These are phyloP conservation scores for Aspergillus tubingensis DNA, from an alignment of 2,329 filamentous ascomycete genomes.

Conservation along the genomic window DNA sequence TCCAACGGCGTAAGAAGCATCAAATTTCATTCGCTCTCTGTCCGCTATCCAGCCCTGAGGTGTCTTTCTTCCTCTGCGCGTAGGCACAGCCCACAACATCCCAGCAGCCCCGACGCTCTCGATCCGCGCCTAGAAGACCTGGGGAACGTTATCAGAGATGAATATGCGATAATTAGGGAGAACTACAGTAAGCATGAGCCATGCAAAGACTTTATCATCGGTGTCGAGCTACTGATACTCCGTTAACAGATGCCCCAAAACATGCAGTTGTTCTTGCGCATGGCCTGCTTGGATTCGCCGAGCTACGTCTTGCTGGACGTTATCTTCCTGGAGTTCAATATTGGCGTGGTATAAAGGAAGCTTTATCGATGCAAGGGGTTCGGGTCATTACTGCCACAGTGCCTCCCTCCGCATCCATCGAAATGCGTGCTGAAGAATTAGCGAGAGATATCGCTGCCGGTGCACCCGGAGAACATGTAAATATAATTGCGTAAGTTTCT, in stretches of 20 bases:
- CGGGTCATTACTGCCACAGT: conserved; percentile 64
- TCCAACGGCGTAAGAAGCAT: conserved; percentile 3
- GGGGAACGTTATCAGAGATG: conserved; percentile 59
- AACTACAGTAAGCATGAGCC: conserved; percentile 52
- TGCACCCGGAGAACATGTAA: conserved; percentile 60
- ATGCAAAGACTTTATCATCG: too few species aligned
- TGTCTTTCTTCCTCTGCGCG: conserved; percentile 22
- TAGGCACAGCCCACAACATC: conserved; percentile 15
- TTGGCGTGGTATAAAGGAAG: conserved; percentile 65
- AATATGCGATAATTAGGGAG: conserved; percentile 61
- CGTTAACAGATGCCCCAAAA: conserved; percentile 47
- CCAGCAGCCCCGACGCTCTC: conserved; percentile 20
- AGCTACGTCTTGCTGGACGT: conserved; percentile 57
- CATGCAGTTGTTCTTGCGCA: conserved; percentile 65
- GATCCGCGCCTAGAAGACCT: conserved; percentile 56
- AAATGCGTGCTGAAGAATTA: conserved; percentile 57
- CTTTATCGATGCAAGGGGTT: conserved; percentile 56
- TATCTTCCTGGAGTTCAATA: conserved; percentile 62
- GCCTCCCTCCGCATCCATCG: conserved; percentile 61
- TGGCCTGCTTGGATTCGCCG: conserved; percentile 67
- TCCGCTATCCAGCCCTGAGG: conserved; percentile 7
- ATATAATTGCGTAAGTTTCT: conserved; percentile 62
- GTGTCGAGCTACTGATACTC: not conserved
- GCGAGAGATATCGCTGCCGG: conserved; percentile 55
- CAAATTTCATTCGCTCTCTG: not conserved